phyloP scores from a whole-genome alignment of 2,329 filamentous ascomycete species.

The Neofusicoccum umdonicola region DNA sequence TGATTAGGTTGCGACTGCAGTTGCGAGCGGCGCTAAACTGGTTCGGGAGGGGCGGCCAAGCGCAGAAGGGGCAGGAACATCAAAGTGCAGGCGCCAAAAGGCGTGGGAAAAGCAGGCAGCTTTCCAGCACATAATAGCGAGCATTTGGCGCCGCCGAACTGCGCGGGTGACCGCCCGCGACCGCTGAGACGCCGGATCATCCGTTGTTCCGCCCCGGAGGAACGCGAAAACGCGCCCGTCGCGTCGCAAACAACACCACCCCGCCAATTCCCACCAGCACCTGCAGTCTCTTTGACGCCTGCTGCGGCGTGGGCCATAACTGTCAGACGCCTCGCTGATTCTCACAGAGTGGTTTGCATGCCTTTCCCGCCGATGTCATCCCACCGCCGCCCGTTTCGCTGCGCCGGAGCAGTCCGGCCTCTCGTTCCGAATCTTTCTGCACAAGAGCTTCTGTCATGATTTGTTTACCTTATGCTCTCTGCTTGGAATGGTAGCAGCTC shows the following conservation, averaged over 20 bases:
- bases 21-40: constrained; percentile 12
- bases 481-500: too few relatives aligned
- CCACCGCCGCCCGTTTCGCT: background rate
- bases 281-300: background rate
- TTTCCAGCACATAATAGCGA: constrained; percentile 13
- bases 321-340: background rate
- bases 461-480: too few relatives aligned
- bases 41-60: constrained; percentile 11
- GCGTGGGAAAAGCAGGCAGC: constrained; percentile 12
- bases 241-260: background rate
- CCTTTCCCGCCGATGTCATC: background rate
- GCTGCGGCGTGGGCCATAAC: too few relatives aligned
- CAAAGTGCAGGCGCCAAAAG: constrained; percentile 9
- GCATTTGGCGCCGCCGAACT: background rate
- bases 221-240: constrained; percentile 8
- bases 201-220: background rate
- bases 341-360: background rate
- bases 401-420: background rate
- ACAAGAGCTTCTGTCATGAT: background rate
- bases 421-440: background rate
- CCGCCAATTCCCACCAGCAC: background rate
- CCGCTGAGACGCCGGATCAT: background rate
- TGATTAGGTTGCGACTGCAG: constrained; percentile 22
- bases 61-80: constrained; percentile 9
- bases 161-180: constrained; percentile 5